Evolutionary conservation across 306 rosid species (phyloP), one percentile per base, ranked within the genome.

Genomic region (Amphicarpaea edgeworthii): DNA sequence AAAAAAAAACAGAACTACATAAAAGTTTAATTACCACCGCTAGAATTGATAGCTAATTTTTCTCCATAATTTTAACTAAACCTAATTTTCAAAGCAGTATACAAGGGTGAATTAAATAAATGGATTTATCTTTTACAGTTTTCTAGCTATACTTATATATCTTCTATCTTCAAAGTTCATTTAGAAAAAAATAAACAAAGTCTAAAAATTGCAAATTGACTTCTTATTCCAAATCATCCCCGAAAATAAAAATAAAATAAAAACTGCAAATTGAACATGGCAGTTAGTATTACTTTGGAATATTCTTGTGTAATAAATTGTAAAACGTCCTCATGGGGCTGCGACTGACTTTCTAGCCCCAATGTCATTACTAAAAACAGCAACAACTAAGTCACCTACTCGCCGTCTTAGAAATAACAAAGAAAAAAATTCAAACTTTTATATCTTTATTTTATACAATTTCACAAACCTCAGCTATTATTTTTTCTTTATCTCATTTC

Each of bases 171-270:
- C 14, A 21, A 47, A 32, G 40, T 37, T 50, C 3, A 4, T 26
- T 43, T 2, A 65, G n/a, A n/a, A n/a, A n/a, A n/a, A n/a, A n/a
- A n/a, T n/a, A n/a, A n/a, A n/a, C 59, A 32, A 65, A 80, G 50
- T 47, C 65, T 15, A 63, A 30, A 24, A 41, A 62, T 80, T 66
- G 55, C 71, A 28, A 73, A 54, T 53, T 20, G 24, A 51, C 54
- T 72, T 38, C 65, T 63, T 21, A 17, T 38, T 23, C n/a, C 32
- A 8, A 24, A 14, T 32, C 43, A 3, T 0, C 26, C 24, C 10
- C 30, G 1, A 20, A 40, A 41, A 30, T 30, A 30, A 30, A 30
- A 1, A 24, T 1, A 61, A n/a, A n/a, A n/a, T n/a, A n/a, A 12
- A n/a, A 16, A n/a, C 7, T 24, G 54, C 63, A 55, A 65, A 21